Percentiles rank a stretch among this genome's conserved stretches.
These are phyloP conservation scores for Porphyra umbilicalis DNA, from an alignment of 31 red algal species.

Conservation along the genomic window DNA sequence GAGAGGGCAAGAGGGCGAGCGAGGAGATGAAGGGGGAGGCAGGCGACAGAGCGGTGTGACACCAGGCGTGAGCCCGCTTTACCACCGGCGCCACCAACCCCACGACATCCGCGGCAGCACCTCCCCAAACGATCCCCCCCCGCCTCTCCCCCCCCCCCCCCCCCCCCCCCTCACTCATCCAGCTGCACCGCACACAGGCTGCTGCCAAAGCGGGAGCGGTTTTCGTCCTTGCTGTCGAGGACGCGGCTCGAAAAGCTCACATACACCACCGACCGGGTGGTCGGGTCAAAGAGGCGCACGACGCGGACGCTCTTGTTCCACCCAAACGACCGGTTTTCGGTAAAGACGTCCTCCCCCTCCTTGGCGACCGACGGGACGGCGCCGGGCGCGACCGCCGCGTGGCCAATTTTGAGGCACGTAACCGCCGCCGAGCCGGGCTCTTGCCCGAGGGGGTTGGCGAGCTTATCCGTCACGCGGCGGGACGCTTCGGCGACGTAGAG, in stretches of 20 bases:
- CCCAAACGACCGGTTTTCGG: background rate
- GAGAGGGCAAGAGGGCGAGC: no score
- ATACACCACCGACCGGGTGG: background rate
- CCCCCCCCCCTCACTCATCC: background rate
- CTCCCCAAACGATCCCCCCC: no score
- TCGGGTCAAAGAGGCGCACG: background rate
- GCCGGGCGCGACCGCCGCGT: background rate
- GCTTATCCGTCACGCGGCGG: background rate
- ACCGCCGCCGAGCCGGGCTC: background rate
- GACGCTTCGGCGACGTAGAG: background rate
- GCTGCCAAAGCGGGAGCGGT: background rate
- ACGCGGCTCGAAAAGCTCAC: background rate
- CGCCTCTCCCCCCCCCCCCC: background rate
- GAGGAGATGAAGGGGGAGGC: no score
- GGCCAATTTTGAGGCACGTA: background rate
- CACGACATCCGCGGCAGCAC: no score
- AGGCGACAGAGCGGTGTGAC: no score
- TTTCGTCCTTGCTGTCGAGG: background rate
- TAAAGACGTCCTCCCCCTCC: background rate
- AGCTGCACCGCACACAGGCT: background rate
- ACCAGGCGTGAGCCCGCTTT: no score
- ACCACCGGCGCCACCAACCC: no score
- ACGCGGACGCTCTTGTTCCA: background rate
- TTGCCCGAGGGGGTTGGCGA: background rate
- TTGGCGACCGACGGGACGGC: background rate